phyloP scores from a whole-genome alignment of 2,329 filamentous ascomycete genomes.

The Aspergillus persii region DNA sequence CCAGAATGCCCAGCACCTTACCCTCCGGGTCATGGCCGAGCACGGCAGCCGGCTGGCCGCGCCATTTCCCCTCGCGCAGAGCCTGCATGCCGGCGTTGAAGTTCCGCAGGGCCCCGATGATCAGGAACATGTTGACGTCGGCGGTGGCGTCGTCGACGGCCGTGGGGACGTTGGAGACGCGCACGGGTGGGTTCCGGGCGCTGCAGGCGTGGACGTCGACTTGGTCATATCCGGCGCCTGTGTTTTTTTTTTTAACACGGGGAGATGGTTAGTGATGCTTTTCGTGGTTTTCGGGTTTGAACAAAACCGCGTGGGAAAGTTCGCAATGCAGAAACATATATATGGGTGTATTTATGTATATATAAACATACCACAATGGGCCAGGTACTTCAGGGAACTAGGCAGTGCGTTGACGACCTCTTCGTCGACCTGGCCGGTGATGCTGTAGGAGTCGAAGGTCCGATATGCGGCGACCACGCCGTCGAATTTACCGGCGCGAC shows the following conservation, averaged over 20 bases:
- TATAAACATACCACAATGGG: constrained; percentile 37
- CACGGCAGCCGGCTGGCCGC: constrained; percentile 53
- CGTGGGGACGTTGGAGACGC: constrained; percentile 77
- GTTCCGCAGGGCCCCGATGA: constrained; percentile 74
- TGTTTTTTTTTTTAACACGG: not conserved
- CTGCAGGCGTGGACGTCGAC: constrained; percentile 72
- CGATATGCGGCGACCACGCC: constrained; percentile 66
- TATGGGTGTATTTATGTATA: too few relatives aligned
- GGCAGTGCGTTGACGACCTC: constrained; percentile 61
- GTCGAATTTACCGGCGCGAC: constrained; percentile 63
- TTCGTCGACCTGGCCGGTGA: constrained; percentile 69
- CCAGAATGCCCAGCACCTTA: constrained; percentile 75
- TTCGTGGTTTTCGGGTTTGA: not conserved
- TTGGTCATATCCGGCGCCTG: constrained; percentile 82
- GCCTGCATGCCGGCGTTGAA: constrained; percentile 65
- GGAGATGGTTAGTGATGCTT: not conserved
- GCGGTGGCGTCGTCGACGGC: constrained; percentile 81
- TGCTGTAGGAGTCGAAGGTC: constrained; percentile 62
- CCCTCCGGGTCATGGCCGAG: constrained; percentile 75
- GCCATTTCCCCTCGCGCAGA: constrained; percentile 67
- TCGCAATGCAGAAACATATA: too few relatives aligned
- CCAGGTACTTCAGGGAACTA: constrained; percentile 37
- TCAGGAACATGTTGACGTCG: constrained; percentile 75
- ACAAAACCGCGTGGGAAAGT: not conserved
- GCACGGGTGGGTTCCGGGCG: constrained; percentile 55